These are phyloP conservation scores for Candida krabiensis DNA, from an alignment of 805 yeast genomes.

Conservation along the genomic window DNA sequence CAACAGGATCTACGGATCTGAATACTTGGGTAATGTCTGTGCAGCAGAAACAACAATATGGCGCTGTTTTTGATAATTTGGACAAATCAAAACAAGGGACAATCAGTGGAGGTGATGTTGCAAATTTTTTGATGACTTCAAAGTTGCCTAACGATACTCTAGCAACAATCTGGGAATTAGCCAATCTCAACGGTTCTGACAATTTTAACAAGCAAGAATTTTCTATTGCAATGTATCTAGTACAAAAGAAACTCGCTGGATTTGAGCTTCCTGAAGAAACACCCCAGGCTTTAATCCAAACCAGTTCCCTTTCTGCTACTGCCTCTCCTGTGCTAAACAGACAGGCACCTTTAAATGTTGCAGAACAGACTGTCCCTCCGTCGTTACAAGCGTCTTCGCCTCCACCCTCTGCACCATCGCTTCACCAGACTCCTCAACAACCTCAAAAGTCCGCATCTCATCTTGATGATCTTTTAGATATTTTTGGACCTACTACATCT, in stretches of 20 bases:
- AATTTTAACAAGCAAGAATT: constrained; percentile 79
- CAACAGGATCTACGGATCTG: constrained; percentile 20
- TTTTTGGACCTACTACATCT: constrained; percentile 42
- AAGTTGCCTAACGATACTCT: constrained; percentile 79
- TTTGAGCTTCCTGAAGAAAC: constrained; percentile 70
- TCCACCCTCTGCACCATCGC: constrained; percentile 21
- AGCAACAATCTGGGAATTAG: constrained; percentile 92
- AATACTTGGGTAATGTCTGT: constrained; percentile 63
- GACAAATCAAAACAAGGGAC: constrained; percentile 65
- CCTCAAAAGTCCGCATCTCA: constrained; percentile 34
- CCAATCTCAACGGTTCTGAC: constrained; percentile 87
- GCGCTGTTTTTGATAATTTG: constrained; percentile 71
- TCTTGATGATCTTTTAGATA: constrained; percentile 65
- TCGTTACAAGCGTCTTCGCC: constrained; percentile 2
- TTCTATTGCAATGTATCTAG: constrained; percentile 89
- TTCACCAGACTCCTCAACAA: constrained; percentile 14
- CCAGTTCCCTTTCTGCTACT: constrained; percentile 29
- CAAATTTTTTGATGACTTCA: constrained; percentile 85
- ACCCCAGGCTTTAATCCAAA: constrained; percentile 56
- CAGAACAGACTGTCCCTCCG: background rate
- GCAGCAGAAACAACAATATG: constrained; percentile 74
- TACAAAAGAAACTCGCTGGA: constrained; percentile 82
- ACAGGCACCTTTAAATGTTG: background rate
- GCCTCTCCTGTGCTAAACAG: constrained; percentile 6
- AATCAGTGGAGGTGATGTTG: constrained; percentile 78